These are phyloP conservation scores for Eremothecium gossypii DNA, from an alignment of 1,139 yeast species.

Conservation along the genomic window DNA sequence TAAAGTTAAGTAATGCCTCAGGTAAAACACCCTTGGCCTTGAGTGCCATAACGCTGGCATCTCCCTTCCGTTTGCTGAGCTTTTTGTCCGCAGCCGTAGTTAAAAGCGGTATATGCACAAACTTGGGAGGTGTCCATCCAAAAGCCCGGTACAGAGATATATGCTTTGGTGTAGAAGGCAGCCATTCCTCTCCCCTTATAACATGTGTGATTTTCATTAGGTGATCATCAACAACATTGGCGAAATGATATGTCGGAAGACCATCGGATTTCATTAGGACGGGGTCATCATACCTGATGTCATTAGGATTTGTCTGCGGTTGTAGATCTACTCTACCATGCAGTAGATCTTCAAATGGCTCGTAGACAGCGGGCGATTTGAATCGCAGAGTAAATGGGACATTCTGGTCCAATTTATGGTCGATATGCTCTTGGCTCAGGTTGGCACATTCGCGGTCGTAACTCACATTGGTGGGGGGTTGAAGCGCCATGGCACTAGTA, in stretches of 20 bases:
- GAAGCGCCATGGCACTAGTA: slow-evolving; percentile 60
- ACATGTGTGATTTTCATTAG: slow-evolving; percentile 90
- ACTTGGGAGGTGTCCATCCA: slow-evolving; percentile 77
- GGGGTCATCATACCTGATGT: slow-evolving; percentile 80
- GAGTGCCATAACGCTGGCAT: slow-evolving; percentile 57
- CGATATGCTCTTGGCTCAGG: slow-evolving; percentile 36
- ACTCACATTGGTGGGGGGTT: slow-evolving; percentile 87
- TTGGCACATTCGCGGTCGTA: slow-evolving; percentile 75
- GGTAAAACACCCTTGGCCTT: slow-evolving; percentile 62
- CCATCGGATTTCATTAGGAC: slow-evolving; percentile 85
- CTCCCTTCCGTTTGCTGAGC: slow-evolving; percentile 78
- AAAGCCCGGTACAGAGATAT: slow-evolving; percentile 77
- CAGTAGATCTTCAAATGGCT: slow-evolving; percentile 56
- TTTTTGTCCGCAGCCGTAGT: slow-evolving; percentile 72
- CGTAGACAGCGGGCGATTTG: slow-evolving; percentile 62
- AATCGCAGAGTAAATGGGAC: slow-evolving; percentile 45
- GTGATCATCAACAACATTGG: slow-evolving; percentile 92
- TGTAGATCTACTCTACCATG: slow-evolving; percentile 73
- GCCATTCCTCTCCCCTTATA: slow-evolving; percentile 95
- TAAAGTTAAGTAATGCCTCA: slow-evolving; percentile 79
- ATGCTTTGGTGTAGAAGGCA: slow-evolving; percentile 92
- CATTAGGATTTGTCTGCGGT: slow-evolving; percentile 63
- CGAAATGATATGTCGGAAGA: slow-evolving; percentile 92
- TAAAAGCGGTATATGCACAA: slow-evolving; percentile 80
- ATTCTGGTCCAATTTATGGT: slow-evolving; percentile 27